Evolutionary conservation across 441 rosid species (phyloP).

Genomic region (Jatropha multifida): DNA sequence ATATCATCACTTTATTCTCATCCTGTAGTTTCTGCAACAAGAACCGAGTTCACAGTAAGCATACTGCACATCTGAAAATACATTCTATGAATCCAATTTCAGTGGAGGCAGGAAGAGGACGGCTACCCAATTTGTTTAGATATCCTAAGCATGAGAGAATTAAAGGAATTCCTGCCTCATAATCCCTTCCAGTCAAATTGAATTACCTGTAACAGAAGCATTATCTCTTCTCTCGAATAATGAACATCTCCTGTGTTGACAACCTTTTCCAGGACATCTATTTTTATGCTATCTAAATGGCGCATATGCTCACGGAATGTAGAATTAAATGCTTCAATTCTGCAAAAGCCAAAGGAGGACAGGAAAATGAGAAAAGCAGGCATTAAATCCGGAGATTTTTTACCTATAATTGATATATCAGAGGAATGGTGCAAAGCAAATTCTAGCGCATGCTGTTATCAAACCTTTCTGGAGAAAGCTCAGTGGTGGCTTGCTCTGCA

Average conservation of each 20-base stretch:
- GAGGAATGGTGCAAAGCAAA: not conserved
- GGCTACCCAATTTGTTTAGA: not conserved
- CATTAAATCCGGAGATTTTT: not conserved
- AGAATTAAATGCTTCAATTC: constrained; percentile 71
- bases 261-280: constrained; percentile 67
- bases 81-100: no score
- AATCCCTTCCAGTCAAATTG: not conserved
- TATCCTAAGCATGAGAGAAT: not conserved
- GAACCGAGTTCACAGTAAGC: constrained; percentile 9
- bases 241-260: constrained; percentile 49
- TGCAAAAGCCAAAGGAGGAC: constrained; percentile 27
- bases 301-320: constrained; percentile 84
- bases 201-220: constrained; percentile 69
- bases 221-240: constrained; percentile 67
- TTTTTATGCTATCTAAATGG: constrained; percentile 62
- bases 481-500: constrained; percentile 40
- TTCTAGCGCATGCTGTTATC: constrained; percentile 10
- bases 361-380: not conserved
- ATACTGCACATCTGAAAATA: not conserved
- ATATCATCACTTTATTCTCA: constrained; percentile 90
- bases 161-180: not conserved
- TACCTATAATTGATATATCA: constrained; percentile 2
- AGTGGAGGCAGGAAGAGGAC: not conserved
- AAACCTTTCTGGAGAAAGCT: constrained; percentile 63
- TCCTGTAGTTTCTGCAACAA: constrained; percentile 81